Base-by-base conservation (phyloP, 495 filamentous ascomycete species). In the Penicillium dipodomyicola region DNA sequence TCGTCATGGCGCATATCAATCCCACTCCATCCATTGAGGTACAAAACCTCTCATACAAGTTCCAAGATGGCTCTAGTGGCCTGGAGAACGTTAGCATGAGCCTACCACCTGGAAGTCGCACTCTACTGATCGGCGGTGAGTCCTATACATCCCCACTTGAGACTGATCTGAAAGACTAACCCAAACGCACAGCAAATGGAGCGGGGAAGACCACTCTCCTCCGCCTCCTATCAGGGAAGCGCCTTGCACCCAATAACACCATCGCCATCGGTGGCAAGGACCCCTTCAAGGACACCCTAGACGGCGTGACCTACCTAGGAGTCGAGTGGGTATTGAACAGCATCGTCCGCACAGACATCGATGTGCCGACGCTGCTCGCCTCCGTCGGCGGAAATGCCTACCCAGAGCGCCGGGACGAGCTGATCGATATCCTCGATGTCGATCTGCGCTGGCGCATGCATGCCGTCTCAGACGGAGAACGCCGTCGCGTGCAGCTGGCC, bases 301-400 rank as follows among this genome's bases (percentile, higher is more conserved):
- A 95, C 72, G 94, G 92, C 45, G 93, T 99, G 25, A 96, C 92
- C 47, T 99, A 99, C 71, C 87, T 99, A 6, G 94, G 94, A 1
- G 82, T 95, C 0, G 94, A 99, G 76, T 99, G 95, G 95, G 95
- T 97, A 12, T 84, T 97, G n/a, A 97, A 97, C 76, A 87, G 86
- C 33, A 95, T 97, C 63, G 95, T 97, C 35, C 86, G 95, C 30
- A 94, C 88, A 15, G 94, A 99, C 72, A 96, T 98, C 57, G 90
- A 88, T 40, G 92, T 98, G 3, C 82, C 81, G 3, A 91, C 92
- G 41, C 84, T 98, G 7, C 83, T 98, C 19, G 72, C 81, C 33
- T 91, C 87, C 12, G 89, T 98, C 2, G 94, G 94, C 53, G 95
- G 94, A 3, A 84, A 96, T 64, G 79, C 78, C 63, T 97, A 89